These are phyloP conservation scores for Flagelloscypha sp. DNA, from an alignment of 768 basidiomycete species.

Conservation along the genomic window DNA sequence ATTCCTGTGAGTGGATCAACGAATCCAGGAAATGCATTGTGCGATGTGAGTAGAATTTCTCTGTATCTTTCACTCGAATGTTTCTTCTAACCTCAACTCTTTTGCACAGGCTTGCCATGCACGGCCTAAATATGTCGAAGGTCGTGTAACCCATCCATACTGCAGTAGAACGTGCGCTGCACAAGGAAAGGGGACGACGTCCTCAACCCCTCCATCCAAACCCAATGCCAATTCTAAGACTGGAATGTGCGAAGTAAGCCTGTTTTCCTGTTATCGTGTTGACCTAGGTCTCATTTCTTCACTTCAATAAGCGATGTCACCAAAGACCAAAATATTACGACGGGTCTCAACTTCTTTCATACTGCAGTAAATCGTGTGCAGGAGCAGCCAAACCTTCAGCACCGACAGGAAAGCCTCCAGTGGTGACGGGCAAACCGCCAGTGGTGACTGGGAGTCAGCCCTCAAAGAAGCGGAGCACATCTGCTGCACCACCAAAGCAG, in stretches of 20 bases:
- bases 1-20: constrained; percentile 2
- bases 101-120: constrained; percentile 41
- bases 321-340: constrained; percentile 53
- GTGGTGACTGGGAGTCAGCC: too few species aligned
- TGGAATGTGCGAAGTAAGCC: constrained; percentile 46
- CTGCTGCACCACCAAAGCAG: too few species aligned
- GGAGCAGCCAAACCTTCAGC: constrained; percentile 15
- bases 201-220: constrained; percentile 13
- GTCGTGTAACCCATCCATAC: constrained; percentile 46
- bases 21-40: constrained; percentile 20
- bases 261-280: constrained; percentile 7
- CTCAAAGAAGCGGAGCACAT: too few species aligned
- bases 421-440: too few species aligned
- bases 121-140: constrained; percentile 50
- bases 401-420: too few species aligned
- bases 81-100: constrained; percentile 6
- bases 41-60: constrained; percentile 34
- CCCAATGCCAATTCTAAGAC: constrained; percentile 19
- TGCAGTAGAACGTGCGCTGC: constrained; percentile 53
- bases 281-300: constrained; percentile 2
- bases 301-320: constrained; percentile 44
- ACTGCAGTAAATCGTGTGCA: constrained; percentile 58
- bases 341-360: constrained; percentile 50
- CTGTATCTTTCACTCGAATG: constrained; percentile 4
- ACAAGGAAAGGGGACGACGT: constrained; percentile 27